These are phyloP conservation scores for Bipolaris oryzae DNA, from an alignment of 2,329 filamentous ascomycete genomes.

Conservation along the genomic window DNA sequence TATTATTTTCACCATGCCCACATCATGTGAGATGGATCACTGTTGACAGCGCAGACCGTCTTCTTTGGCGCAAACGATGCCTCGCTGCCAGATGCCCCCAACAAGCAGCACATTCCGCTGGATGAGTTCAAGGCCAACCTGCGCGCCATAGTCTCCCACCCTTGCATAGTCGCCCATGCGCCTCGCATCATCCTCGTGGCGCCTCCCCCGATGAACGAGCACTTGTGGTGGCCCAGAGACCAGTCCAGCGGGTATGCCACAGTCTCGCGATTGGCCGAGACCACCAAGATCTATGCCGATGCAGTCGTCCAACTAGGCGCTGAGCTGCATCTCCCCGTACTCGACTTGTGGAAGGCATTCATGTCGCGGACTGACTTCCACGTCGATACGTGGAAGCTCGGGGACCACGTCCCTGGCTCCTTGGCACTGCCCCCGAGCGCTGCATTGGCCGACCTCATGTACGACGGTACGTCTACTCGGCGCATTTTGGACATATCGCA, in stretches of 20 bases:
- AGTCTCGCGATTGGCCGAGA: slow-evolving; percentile 61
- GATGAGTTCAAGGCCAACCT: slow-evolving; percentile 76
- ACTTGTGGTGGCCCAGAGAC: slow-evolving; percentile 63
- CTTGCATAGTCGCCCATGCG: slow-evolving; percentile 69
- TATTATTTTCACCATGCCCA: slow-evolving; percentile 40
- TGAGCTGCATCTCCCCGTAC: slow-evolving; percentile 63
- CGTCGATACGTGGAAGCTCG: slow-evolving; percentile 43
- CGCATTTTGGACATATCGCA: not conserved
- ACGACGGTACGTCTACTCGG: slow-evolving; percentile 57
- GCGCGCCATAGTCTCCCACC: slow-evolving; percentile 72
- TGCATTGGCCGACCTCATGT: slow-evolving; percentile 57
- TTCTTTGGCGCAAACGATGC: slow-evolving; percentile 94
- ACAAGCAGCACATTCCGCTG: slow-evolving; percentile 78
- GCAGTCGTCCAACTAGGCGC: slow-evolving; percentile 69
- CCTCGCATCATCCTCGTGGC: slow-evolving; percentile 78
- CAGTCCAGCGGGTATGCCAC: slow-evolving; percentile 44
- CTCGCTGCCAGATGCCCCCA: slow-evolving; percentile 65
- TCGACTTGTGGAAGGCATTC: slow-evolving; percentile 81
- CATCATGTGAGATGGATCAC: not conserved
- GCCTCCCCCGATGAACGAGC: slow-evolving; percentile 82
- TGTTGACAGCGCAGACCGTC: slow-evolving; percentile 62
- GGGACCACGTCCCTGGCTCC: slow-evolving; percentile 61
- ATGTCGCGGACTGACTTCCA: slow-evolving; percentile 68
- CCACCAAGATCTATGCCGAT: slow-evolving; percentile 67
- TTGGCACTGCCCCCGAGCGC: slow-evolving; percentile 64